A percentile compares a stretch with the other conserved stretches of the same genome.
phyloP scores from a whole-genome alignment of 2,329 filamentous ascomycete species.

The Trichoderma sp. region DNA sequence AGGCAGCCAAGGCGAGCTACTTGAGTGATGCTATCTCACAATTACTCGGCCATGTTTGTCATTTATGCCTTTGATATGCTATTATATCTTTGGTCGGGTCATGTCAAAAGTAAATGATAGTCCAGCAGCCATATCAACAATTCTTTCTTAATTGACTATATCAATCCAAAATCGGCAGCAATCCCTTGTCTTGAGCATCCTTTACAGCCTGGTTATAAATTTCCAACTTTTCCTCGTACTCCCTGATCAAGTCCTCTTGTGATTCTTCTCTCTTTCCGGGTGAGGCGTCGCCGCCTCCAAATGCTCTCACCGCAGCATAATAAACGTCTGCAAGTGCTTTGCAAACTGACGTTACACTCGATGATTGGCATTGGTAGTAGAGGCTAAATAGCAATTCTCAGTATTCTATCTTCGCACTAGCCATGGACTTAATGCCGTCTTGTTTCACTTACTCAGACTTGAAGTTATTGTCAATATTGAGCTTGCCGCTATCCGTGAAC shows the following conservation, averaged over 20 bases:
- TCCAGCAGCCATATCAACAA: background rate
- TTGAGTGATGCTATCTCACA: background rate
- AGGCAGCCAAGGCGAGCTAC: constrained; percentile 26
- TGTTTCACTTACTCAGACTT: constrained; percentile 42
- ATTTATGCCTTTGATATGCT: background rate
- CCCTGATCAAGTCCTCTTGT: constrained; percentile 31
- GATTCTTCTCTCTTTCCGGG: constrained; percentile 34
- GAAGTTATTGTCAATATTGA: constrained; percentile 54
- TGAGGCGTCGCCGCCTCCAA: constrained; percentile 40
- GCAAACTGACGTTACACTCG: constrained; percentile 33
- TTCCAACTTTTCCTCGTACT: constrained; percentile 41
- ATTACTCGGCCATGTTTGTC: background rate
- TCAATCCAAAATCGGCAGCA: constrained; percentile 19
- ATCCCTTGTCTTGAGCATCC: constrained; percentile 40
- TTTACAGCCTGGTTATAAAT: constrained; percentile 40
- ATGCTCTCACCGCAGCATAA: constrained; percentile 42
- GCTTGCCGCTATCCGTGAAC: constrained; percentile 46
- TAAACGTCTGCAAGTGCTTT: constrained; percentile 44
- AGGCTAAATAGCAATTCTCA: constrained; percentile 33
- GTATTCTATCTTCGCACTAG: background rate
- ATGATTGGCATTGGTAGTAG: constrained; percentile 40
- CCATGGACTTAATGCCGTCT: too few relatives aligned
- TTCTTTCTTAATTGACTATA: background rate
- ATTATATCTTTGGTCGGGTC: background rate
- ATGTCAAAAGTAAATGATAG: background rate